These are phyloP conservation scores for Ziziphus jujuba DNA, from an alignment of 306 rosid genomes.

Conservation along the genomic window DNA sequence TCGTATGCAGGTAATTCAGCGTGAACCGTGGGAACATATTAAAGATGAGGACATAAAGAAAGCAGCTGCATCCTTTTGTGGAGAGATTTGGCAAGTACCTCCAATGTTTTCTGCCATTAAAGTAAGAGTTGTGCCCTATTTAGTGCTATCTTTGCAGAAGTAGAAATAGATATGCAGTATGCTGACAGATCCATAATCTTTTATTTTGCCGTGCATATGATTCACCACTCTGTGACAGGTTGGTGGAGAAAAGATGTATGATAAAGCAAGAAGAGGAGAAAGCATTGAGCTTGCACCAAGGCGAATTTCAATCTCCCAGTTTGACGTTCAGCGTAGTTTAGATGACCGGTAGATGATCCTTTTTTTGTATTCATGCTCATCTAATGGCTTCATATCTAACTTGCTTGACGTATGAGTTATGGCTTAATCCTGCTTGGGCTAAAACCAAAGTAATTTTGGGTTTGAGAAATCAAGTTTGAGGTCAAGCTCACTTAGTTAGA, in stretches of 20 bases:
- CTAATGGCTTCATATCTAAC: not conserved
- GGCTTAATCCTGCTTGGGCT: too few species aligned
- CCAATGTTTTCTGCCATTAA: constrained; percentile 99
- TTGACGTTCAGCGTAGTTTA: constrained; percentile 90
- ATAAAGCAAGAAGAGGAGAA: constrained; percentile 97
- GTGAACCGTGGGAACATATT: constrained; percentile 99
- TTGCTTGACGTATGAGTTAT: not conserved
- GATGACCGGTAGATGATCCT: constrained; percentile 60
- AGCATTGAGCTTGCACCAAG: constrained; percentile 92
- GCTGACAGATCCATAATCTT: constrained; percentile 1
- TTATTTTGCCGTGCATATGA: not conserved
- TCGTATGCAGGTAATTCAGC: constrained; percentile 81
- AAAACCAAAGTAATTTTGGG: not conserved
- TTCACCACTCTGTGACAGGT: constrained; percentile 47
- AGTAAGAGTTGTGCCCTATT: constrained; percentile 48
- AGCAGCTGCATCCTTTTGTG: constrained; percentile 67
- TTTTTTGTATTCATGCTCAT: not conserved
- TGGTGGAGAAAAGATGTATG: constrained; percentile 96
- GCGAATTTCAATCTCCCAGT: constrained; percentile 82
- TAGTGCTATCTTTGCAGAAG: not conserved
- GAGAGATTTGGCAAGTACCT: constrained; percentile 99
- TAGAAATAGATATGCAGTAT: not conserved
- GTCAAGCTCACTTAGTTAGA: not conserved
- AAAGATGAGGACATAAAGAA: constrained; percentile 83
- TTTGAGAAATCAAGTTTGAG: not conserved